These are phyloP conservation scores for Leersia perrieri DNA, from an alignment of 176 grass and related monocot species.

Conservation along the genomic window DNA sequence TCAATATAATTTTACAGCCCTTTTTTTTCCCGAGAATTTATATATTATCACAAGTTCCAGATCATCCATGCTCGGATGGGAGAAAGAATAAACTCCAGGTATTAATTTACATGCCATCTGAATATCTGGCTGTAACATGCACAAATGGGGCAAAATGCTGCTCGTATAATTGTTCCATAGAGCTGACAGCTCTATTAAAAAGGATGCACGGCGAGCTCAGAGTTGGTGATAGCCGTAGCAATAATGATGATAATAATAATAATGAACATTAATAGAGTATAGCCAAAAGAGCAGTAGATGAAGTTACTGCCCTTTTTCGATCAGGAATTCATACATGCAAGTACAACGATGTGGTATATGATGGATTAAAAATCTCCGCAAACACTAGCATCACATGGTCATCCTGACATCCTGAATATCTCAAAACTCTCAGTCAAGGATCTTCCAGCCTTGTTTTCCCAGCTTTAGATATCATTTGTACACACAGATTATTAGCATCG, in stretches of 20 bases:
- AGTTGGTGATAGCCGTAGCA: background rate
- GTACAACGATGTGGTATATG: background rate
- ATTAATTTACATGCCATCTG: background rate
- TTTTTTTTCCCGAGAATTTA: no score
- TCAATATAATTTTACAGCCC: background rate
- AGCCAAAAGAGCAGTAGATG: background rate
- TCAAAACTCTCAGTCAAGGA: background rate
- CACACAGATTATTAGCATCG: conserved; percentile 31
- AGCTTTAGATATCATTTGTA: conserved; percentile 22
- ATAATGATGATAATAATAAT: background rate
- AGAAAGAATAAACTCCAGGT: background rate
- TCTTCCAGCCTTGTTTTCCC: background rate
- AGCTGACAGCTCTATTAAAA: background rate
- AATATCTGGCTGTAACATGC: background rate
- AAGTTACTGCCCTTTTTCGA: background rate
- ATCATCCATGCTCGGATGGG: background rate
- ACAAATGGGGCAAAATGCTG: background rate
- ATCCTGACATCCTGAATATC: background rate
- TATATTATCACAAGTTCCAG: background rate
- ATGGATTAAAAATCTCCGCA: background rate
- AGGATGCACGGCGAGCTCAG: background rate
- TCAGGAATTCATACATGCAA: background rate
- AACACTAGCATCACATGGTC: conserved; percentile 13
- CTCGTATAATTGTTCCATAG: background rate
- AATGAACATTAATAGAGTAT: background rate